These are phyloP conservation scores for Phytophthora melonis DNA, from an alignment of 352 stramenopile species.

Conservation along the genomic window DNA sequence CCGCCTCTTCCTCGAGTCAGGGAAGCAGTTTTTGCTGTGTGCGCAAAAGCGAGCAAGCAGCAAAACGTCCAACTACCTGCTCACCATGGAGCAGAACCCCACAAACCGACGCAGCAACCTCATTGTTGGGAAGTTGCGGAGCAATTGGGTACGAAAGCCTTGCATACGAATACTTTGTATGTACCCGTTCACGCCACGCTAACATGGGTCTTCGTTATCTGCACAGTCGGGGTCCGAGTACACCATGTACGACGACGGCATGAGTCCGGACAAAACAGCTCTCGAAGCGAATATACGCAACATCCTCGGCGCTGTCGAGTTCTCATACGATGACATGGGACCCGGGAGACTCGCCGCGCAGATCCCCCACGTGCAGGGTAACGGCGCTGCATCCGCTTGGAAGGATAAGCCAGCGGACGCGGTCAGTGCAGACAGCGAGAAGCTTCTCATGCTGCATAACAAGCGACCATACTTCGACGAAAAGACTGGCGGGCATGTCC, in stretches of 20 bases:
- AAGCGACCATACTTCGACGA: conserved; percentile 77
- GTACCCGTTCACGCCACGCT: not conserved
- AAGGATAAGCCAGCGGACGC: conserved; percentile 32
- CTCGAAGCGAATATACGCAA: conserved; percentile 55
- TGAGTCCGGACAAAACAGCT: conserved; percentile 57
- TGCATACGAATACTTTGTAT: too few relatives aligned
- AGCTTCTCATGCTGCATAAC: conserved; percentile 88
- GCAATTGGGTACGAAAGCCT: conserved; percentile 53
- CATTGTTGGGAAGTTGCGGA: conserved; percentile 65
- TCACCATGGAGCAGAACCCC: conserved; percentile 56
- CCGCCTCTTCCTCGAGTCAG: conserved; percentile 62
- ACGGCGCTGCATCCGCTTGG: conserved; percentile 31
- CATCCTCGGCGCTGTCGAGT: conserved; percentile 61
- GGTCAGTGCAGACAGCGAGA: conserved; percentile 15
- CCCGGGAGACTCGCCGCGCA: conserved; percentile 58
- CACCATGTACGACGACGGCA: conserved; percentile 61
- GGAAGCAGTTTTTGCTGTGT: conserved; percentile 59
- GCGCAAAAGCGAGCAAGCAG: conserved; percentile 60
- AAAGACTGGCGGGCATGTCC: conserved; percentile 59
- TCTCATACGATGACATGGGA: conserved; percentile 79
- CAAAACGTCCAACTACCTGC: conserved; percentile 72
- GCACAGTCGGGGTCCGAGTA: conserved; percentile 66
- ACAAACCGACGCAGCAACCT: conserved; percentile 47
- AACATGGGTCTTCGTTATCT: not conserved
- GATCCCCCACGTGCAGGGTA: conserved; percentile 49